These are phyloP conservation scores for Phytopythium oedochilum DNA, from an alignment of 352 stramenopile species.

Conservation along the genomic window DNA sequence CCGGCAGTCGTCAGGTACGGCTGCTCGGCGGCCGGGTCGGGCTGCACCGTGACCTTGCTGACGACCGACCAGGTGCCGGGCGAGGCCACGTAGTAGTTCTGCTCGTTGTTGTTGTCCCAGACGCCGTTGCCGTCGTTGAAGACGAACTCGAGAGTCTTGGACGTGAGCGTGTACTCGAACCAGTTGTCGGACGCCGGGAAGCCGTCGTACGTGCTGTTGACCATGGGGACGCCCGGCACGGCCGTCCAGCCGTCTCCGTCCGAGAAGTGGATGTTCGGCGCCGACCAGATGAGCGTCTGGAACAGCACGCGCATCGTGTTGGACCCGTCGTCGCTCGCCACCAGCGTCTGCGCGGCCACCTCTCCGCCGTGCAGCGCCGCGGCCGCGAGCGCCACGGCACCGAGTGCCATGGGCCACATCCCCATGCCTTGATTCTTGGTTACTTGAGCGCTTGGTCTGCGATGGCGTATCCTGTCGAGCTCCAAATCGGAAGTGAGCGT, in stretches of 20 bases:
- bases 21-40: conserved; percentile 2
- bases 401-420: neutral
- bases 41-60: conserved; percentile 21
- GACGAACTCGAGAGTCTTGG: conserved; percentile 33
- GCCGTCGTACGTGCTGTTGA: conserved; percentile 14
- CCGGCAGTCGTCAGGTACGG: conserved; percentile 3
- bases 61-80: conserved; percentile 33
- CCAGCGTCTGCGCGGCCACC: conserved; percentile 10
- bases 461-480: neutral
- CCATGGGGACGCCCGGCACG: conserved; percentile 27
- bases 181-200: conserved; percentile 24
- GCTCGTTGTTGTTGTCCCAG: conserved; percentile 42
- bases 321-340: conserved; percentile 12
- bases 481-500: neutral
- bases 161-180: conserved; percentile 32
- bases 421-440: neutral
- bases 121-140: conserved; percentile 40
- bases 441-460: neutral
- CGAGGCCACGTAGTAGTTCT: conserved; percentile 33
- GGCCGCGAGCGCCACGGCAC: neutral
- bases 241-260: conserved; percentile 29
- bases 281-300: conserved; percentile 16
- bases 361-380: neutral
- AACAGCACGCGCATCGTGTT: conserved; percentile 15
- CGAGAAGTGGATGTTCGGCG: conserved; percentile 27